Percentiles rank a stretch among this genome's conserved stretches.
phyloP scores from a whole-genome alignment of 2,329 filamentous ascomycete species.

The Venturia oleaginea region DNA sequence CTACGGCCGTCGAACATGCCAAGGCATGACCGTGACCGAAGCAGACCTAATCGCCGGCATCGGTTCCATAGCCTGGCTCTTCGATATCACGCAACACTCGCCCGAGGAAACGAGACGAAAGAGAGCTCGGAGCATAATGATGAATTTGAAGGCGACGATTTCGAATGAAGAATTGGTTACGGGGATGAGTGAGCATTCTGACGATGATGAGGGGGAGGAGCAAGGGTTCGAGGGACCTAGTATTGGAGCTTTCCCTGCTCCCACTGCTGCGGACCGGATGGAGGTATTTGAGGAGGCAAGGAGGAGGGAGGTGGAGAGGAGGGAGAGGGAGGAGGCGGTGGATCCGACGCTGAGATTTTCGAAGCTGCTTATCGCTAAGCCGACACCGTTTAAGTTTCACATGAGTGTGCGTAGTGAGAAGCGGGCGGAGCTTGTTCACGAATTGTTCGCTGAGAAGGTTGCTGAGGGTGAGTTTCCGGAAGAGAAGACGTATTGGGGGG shows the following conservation, averaged over 20 bases:
- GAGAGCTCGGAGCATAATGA: slow-evolving; percentile 15
- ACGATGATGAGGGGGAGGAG: slow-evolving; percentile 8
- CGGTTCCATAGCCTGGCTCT: slow-evolving; percentile 37
- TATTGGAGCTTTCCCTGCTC: slow-evolving; percentile 10
- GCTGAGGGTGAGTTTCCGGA: slow-evolving; percentile 31
- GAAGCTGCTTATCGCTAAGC: slow-evolving; percentile 33
- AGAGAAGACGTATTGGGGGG: slow-evolving; percentile 27
- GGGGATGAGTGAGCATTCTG: slow-evolving; percentile 17
- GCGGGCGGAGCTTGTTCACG: slow-evolving; percentile 25
- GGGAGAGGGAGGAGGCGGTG: neutral
- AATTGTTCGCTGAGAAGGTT: slow-evolving; percentile 28
- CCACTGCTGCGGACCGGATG: slow-evolving; percentile 6
- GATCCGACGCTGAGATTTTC: neutral
- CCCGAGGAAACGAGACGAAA: slow-evolving; percentile 5
- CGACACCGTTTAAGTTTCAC: slow-evolving; percentile 35
- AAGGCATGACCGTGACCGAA: slow-evolving; percentile 34
- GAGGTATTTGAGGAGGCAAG: neutral
- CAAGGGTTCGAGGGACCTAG: neutral
- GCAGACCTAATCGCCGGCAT: slow-evolving; percentile 34
- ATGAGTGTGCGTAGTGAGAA: slow-evolving; percentile 27
- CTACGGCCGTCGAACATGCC: slow-evolving; percentile 42
- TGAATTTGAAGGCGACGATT: slow-evolving; percentile 27
- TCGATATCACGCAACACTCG: slow-evolving; percentile 29
- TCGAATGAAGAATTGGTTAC: slow-evolving; percentile 29
- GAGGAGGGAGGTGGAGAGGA: neutral